Evolutionary conservation across 2,329 filamentous ascomycete species (phyloP).

Genomic region (Fusarium caatingaense): DNA sequence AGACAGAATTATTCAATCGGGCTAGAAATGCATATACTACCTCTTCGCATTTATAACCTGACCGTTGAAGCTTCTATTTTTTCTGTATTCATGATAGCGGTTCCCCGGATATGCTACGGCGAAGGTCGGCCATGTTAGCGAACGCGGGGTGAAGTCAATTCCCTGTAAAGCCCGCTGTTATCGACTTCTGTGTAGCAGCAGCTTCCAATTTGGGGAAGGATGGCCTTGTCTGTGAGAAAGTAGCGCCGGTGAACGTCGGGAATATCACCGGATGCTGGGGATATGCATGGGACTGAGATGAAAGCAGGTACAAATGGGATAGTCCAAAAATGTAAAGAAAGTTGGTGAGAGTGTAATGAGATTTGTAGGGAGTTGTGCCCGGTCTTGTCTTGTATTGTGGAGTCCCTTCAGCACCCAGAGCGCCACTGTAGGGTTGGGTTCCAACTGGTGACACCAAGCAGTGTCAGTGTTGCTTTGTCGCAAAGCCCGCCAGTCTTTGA

Average conservation of each 20-base stretch:
- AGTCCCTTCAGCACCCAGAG: background rate
- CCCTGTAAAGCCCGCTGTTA: background rate
- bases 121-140: background rate
- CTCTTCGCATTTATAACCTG: rapidly evolving
- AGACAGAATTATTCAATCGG: background rate
- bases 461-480: too few species aligned
- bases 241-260: background rate
- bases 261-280: background rate
- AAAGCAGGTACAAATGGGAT: background rate
- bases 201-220: background rate
- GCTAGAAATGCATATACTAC: background rate
- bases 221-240: background rate
- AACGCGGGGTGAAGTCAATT: background rate
- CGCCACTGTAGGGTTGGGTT: too few species aligned
- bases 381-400: background rate
- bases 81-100: rapidly evolving
- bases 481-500: too few species aligned
- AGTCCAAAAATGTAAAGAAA: background rate
- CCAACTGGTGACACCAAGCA: too few species aligned
- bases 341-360: background rate
- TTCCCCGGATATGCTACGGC: background rate
- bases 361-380: background rate
- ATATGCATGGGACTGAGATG: too few species aligned
- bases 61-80: background rate
- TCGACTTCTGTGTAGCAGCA: background rate